These are phyloP conservation scores for Tanacetum coccineum DNA, from an alignment of 129 eudicot genomes.

Conservation along the genomic window DNA sequence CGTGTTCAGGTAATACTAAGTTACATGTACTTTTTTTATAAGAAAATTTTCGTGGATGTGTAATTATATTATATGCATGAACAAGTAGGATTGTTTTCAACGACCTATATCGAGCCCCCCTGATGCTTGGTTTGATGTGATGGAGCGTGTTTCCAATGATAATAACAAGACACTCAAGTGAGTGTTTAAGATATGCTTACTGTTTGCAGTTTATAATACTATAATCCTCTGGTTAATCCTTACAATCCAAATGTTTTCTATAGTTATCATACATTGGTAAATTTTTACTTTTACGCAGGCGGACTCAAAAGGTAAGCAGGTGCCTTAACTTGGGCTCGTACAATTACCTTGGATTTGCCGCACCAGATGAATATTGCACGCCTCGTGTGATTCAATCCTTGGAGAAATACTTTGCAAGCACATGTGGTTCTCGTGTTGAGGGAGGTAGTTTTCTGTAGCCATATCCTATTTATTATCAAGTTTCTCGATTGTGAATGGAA, in stretches of 20 bases:
- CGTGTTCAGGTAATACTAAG: constrained; percentile 66
- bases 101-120: constrained; percentile 95
- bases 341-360: constrained; percentile 97
- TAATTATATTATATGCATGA: constrained; percentile 17
- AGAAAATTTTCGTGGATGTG: not conserved
- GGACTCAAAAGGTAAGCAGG: constrained; percentile 56
- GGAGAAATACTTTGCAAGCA: constrained; percentile 75
- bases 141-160: constrained; percentile 92
- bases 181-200: constrained; percentile 25
- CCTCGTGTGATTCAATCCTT: constrained; percentile 75
- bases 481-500: not conserved
- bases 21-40: not conserved
- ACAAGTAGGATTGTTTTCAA: constrained; percentile 87
- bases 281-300: constrained; percentile 38
- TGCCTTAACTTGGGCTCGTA: constrained; percentile 95
- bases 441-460: constrained; percentile 52
- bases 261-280: not conserved
- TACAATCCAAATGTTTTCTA: not conserved
- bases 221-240: not conserved
- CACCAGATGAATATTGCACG: constrained; percentile 93
- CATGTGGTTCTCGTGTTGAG: constrained; percentile 90
- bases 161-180: constrained; percentile 94
- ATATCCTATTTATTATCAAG: not conserved
- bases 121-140: constrained; percentile 99
- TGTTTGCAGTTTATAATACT: constrained; percentile 2